A percentile compares a stretch with the other conserved stretches of the same genome.
phyloP scores from a whole-genome alignment of 495 filamentous ascomycete genomes.

The Chaetomium fimeti region DNA sequence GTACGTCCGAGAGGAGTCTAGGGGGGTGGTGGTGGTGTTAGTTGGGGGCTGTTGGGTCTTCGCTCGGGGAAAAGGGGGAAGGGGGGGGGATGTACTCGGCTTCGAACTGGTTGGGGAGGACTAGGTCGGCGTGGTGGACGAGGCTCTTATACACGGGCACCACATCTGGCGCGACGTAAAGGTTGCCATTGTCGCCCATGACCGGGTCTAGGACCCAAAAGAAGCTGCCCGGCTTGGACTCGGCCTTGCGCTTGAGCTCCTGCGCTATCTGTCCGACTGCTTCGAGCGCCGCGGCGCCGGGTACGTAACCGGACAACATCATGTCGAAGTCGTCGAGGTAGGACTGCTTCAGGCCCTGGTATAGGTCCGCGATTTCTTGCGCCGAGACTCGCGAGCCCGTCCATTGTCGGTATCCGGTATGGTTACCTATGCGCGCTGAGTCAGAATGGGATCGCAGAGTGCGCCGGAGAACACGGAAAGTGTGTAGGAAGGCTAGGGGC shows the following conservation, averaged over 20 bases:
- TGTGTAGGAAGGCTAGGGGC: neutral
- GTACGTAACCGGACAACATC: conserved; percentile 90
- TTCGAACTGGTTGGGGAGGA: conserved; percentile 96
- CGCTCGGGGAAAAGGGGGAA: neutral
- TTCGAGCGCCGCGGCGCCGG: conserved; percentile 76
- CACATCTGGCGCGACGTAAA: conserved; percentile 88
- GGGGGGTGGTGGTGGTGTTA: neutral
- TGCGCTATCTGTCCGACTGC: conserved; percentile 79
- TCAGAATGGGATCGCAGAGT: conserved; percentile 10
- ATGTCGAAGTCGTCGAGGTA: conserved; percentile 84
- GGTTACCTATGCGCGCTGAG: conserved; percentile 65
- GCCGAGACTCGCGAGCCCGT: conserved; percentile 79
- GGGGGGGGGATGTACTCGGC: conserved; percentile 65
- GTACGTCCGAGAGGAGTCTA: conserved; percentile 79
- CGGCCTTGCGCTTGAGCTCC: conserved; percentile 68
- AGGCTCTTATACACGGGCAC: conserved; percentile 85
- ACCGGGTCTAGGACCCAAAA: conserved; percentile 99
- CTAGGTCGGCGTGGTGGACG: conserved; percentile 78
- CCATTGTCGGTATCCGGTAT: conserved; percentile 83
- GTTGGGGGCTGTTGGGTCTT: neutral
- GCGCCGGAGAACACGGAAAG: neutral
- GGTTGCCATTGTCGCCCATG: conserved; percentile 90
- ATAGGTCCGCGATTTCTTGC: conserved; percentile 79
- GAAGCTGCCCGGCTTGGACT: conserved; percentile 66
- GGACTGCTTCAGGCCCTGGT: conserved; percentile 76